Conservation (phyloP, 257 asterid species). For the Solanum phureja region DNA sequence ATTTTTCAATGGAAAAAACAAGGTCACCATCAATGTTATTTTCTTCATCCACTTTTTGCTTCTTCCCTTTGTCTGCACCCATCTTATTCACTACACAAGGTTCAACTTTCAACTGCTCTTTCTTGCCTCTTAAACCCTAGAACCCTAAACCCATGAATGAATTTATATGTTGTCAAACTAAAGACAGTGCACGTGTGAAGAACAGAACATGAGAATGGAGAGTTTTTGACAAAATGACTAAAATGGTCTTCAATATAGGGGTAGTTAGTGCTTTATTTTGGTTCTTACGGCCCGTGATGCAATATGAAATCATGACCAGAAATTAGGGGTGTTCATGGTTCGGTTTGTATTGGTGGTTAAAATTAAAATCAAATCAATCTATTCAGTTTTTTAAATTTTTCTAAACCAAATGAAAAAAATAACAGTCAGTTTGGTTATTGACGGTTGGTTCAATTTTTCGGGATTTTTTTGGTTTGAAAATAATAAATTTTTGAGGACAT, state of each 20-base stretch:
- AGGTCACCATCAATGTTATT: slow-evolving; percentile 38
- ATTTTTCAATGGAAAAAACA: slow-evolving; percentile 44
- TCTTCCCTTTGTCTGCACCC: slow-evolving; percentile 45
- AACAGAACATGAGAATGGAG: not conserved
- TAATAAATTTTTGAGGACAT: no score
- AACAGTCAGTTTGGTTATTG: no score
- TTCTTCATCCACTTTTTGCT: slow-evolving; percentile 46
- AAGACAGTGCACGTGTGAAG: not conserved
- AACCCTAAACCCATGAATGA: not conserved
- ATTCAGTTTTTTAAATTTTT: no score
- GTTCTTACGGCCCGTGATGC: no score
- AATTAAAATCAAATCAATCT: no score
- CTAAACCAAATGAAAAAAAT: no score
- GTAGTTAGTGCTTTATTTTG: not conserved
- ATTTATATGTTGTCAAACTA: not conserved
- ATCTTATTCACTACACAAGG: not conserved
- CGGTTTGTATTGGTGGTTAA: no score
- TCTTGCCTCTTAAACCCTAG: not conserved
- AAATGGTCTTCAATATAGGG: not conserved
- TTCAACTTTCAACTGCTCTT: no score
- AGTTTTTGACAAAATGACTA: not conserved
- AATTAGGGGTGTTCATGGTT: no score
- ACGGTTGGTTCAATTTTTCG: no score
- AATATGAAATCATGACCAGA: not conserved
- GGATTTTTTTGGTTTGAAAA: no score